Conservation (phyloP, 1,139 yeast genomes). For the Blastobotrys indianensis region DNA sequence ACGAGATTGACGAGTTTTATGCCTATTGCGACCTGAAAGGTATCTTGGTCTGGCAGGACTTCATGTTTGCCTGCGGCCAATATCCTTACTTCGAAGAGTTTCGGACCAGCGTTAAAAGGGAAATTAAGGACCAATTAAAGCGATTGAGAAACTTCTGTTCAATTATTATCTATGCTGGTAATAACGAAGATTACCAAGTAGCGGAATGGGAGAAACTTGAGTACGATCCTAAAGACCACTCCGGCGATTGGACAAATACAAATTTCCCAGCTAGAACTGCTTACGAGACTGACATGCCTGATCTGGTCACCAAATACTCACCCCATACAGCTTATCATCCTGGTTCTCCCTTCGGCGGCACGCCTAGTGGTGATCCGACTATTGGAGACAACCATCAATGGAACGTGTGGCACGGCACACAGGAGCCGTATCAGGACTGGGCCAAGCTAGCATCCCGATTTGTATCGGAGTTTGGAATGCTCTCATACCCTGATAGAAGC, state of each 20-base stretch:
- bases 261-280: conserved; percentile 22
- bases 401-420: conserved; percentile 47
- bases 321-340: conserved; percentile 35
- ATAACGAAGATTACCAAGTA: conserved; percentile 21
- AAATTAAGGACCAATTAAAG: conserved; percentile 35
- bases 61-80: conserved; percentile 50
- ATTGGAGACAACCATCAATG: conserved; percentile 46
- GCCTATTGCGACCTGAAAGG: conserved; percentile 42
- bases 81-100: conserved; percentile 38
- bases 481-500: conserved; percentile 34
- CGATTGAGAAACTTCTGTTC: conserved; percentile 36
- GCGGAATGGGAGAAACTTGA: conserved; percentile 16
- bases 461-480: conserved; percentile 45
- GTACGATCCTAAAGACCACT: conserved; percentile 14
- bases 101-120: conserved; percentile 33
- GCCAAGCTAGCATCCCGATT: conserved; percentile 39
- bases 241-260: conserved; percentile 15
- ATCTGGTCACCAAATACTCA: conserved; percentile 23
- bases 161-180: conserved; percentile 17
- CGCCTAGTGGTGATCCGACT: conserved; percentile 32
- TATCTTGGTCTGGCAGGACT: conserved; percentile 46
- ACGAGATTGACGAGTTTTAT: conserved; percentile 41
- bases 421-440: conserved; percentile 43
- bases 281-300: conserved; percentile 38
- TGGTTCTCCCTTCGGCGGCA: conserved; percentile 42